These are phyloP conservation scores for Arthrobotrys megalospora DNA, from an alignment of 2,329 filamentous ascomycete genomes.

Conservation along the genomic window DNA sequence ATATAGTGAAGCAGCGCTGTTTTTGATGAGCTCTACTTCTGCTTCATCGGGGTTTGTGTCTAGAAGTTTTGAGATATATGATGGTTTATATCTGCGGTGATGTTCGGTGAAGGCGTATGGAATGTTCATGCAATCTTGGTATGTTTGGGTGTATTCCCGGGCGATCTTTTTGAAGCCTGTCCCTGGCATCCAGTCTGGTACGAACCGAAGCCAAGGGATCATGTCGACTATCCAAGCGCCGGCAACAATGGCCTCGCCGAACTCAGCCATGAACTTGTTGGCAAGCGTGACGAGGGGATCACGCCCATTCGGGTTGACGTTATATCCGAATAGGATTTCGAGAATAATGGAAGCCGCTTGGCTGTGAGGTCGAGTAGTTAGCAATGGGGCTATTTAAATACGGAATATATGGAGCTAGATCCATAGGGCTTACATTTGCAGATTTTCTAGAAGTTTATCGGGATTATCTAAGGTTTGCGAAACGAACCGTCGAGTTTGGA, in stretches of 20 bases:
- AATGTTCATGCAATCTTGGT: constrained; percentile 61
- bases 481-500: constrained; percentile 66
- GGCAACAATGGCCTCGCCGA: constrained; percentile 67
- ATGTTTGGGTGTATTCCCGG: constrained; percentile 46
- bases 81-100: constrained; percentile 66
- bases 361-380: constrained; percentile 65
- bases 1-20: constrained; percentile 69
- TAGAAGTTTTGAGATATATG: constrained; percentile 68
- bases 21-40: constrained; percentile 68
- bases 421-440: constrained; percentile 65
- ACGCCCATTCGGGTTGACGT: constrained; percentile 66
- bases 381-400: constrained; percentile 66
- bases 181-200: constrained; percentile 65
- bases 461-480: constrained; percentile 27
- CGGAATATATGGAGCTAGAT: constrained; percentile 62
- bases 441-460: constrained; percentile 3
- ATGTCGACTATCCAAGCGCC: constrained; percentile 67
- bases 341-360: constrained; percentile 68
- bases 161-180: constrained; percentile 63
- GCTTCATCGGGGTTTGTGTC: constrained; percentile 68
- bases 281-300: constrained; percentile 66
- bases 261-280: constrained; percentile 65
- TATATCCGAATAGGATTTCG: constrained; percentile 68
- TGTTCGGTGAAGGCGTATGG: constrained; percentile 67
- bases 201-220: constrained; percentile 65